A percentile compares a stretch with the other conserved stretches of the same genome.
phyloP scores from a whole-genome alignment of 257 asterid species.

The Solanum gracilifrons region DNA sequence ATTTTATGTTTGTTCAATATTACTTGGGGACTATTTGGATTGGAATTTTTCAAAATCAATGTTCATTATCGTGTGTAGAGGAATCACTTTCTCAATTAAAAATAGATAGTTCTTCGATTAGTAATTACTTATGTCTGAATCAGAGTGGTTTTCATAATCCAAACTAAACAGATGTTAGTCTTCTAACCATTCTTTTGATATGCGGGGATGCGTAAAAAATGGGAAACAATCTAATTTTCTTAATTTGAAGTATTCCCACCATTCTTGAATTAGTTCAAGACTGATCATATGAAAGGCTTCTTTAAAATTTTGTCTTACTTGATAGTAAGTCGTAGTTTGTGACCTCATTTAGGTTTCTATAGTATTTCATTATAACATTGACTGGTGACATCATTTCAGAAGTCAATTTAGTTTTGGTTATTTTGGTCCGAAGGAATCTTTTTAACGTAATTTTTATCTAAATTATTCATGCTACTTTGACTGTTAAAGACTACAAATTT shows the following conservation, averaged over 20 bases:
- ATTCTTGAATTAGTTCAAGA: background rate
- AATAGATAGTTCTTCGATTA: background rate
- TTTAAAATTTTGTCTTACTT: background rate
- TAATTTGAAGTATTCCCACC: background rate
- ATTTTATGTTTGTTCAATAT: background rate
- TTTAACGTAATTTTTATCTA: background rate
- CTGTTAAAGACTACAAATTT: background rate
- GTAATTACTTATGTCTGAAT: background rate
- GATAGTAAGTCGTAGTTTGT: background rate
- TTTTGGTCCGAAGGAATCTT: background rate
- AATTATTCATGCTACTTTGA: background rate
- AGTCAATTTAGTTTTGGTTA: background rate
- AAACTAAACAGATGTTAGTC: background rate
- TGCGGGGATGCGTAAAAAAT: background rate
- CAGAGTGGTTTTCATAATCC: background rate
- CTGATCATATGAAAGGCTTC: background rate
- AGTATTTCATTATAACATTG: background rate
- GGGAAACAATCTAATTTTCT: background rate
- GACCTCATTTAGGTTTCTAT: background rate
- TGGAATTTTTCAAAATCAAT: background rate
- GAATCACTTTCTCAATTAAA: background rate
- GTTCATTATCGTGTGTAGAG: background rate
- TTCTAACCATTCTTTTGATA: background rate
- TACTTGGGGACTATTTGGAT: background rate
- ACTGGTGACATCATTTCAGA: background rate